A percentile compares a stretch with the other conserved stretches of the same genome.
Conservation (phyloP, 164 flowering plant species). For the Stephania japonica region DNA sequence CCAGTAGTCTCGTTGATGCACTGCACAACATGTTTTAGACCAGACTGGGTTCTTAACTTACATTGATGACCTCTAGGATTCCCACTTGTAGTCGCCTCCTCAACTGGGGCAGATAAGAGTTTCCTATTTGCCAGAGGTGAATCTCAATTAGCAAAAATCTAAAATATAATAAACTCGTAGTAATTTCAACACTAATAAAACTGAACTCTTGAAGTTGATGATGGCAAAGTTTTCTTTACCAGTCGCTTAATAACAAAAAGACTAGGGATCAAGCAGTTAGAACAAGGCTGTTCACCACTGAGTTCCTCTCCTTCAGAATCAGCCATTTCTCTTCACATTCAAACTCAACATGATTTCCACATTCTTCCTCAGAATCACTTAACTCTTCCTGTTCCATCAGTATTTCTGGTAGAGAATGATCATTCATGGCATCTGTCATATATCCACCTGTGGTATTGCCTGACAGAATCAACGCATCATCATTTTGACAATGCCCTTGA, state of each 20-base stretch:
- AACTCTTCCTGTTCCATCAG: too few species aligned
- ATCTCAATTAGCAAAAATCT: background rate
- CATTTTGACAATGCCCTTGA: constrained; percentile 13
- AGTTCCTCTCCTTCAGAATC: too few species aligned
- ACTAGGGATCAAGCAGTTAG: too few species aligned
- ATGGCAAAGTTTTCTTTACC: background rate
- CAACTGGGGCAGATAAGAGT: constrained; percentile 2
- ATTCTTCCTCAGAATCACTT: too few species aligned
- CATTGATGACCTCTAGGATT: constrained; percentile 16
- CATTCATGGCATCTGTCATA: too few species aligned
- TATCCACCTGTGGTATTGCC: constrained; percentile 10
- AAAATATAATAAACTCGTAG: background rate
- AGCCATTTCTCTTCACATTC: too few species aligned
- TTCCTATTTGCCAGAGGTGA: constrained; percentile 14
- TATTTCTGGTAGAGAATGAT: constrained; percentile 63
- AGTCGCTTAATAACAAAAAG: too few species aligned
- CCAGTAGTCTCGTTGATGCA: constrained; percentile 8
- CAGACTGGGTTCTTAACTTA: constrained; percentile 5
- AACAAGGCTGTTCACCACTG: too few species aligned
- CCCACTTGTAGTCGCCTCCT: constrained; percentile 15
- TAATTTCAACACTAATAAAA: background rate
- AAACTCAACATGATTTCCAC: too few species aligned
- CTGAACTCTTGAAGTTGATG: too few species aligned
- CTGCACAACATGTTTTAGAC: background rate
- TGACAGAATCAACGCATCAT: constrained; percentile 13